Evolutionary conservation across 2,329 filamentous ascomycete genomes (phyloP).

Genomic region (Cryphonectria japonica): DNA sequence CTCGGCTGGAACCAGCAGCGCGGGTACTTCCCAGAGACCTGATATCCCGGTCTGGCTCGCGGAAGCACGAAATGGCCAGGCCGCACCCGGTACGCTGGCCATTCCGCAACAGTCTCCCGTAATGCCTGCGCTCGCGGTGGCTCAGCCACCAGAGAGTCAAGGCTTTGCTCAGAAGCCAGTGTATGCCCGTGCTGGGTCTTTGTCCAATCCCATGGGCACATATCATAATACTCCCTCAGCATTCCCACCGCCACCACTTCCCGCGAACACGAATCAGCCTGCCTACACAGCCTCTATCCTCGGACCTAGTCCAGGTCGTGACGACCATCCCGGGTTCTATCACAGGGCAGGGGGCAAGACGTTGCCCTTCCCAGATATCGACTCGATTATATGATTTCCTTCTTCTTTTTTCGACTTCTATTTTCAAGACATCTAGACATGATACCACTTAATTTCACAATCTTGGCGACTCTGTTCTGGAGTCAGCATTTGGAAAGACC

Average conservation of each 20-base stretch:
- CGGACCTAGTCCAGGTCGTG: neutral
- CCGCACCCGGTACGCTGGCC: neutral
- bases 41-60: conserved; percentile 18
- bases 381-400: conserved; percentile 8
- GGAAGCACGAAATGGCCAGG: neutral
- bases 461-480: neutral
- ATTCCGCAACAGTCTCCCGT: conserved; percentile 9
- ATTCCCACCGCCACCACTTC: neutral
- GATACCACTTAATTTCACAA: neutral
- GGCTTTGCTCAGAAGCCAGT: neutral
- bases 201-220: neutral
- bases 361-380: conserved; percentile 9
- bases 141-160: neutral
- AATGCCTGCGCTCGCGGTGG: neutral
- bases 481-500: neutral
- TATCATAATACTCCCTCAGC: neutral
- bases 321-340: conserved; percentile 9
- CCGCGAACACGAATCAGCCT: neutral
- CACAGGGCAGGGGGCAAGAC: conserved; percentile 14
- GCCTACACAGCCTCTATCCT: neutral
- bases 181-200: conserved; percentile 2
- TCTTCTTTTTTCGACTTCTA: neutral
- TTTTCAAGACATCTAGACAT: neutral
- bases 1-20: neutral
- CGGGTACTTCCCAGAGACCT: conserved; percentile 1